A percentile compares a stretch with the other conserved stretches of the same genome.
These are phyloP conservation scores for Botrytis deweyae DNA, from an alignment of 2,329 filamentous ascomycete species.

Conservation along the genomic window DNA sequence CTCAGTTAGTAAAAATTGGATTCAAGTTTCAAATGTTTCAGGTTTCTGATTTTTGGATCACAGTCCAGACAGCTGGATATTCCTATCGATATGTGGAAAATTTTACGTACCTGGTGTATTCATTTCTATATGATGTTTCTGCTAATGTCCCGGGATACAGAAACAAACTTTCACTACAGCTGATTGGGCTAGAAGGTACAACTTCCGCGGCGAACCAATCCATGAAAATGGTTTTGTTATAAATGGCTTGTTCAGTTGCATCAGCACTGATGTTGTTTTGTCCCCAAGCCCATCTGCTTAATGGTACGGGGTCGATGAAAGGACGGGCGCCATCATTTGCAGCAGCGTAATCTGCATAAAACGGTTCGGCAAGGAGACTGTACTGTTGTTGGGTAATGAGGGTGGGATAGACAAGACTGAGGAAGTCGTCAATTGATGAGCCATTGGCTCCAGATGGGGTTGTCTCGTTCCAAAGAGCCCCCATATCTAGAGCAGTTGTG, in stretches of 20 bases:
- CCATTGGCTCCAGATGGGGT: slow-evolving; percentile 37
- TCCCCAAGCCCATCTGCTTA: slow-evolving; percentile 49
- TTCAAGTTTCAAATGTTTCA: background rate
- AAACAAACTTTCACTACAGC: slow-evolving; percentile 51
- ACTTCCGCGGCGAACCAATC: slow-evolving; percentile 49
- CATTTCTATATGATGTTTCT: slow-evolving; percentile 46
- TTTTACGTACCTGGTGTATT: slow-evolving; percentile 39
- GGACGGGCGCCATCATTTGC: slow-evolving; percentile 47
- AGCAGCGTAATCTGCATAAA: slow-evolving; percentile 50
- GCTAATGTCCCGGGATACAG: slow-evolving; percentile 48
- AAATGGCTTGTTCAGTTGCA: slow-evolving; percentile 45
- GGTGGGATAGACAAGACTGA: slow-evolving; percentile 47
- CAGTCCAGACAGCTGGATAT: background rate
- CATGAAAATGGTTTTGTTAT: slow-evolving; percentile 51
- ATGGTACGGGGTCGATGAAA: slow-evolving; percentile 50
- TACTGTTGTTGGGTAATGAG: slow-evolving; percentile 50
- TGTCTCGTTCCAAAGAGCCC: slow-evolving; percentile 27
- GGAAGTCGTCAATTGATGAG: slow-evolving; percentile 40
- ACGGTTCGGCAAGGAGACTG: slow-evolving; percentile 47
- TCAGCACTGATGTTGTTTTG: slow-evolving; percentile 42
- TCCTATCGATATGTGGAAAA: background rate
- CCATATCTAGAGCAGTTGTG: slow-evolving; percentile 32
- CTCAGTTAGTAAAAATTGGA: background rate
- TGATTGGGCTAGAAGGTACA: slow-evolving; percentile 43
- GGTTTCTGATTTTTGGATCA: background rate